phyloP scores from a whole-genome alignment of 140 eudicot genomes.

The Oenanthe javanica region DNA sequence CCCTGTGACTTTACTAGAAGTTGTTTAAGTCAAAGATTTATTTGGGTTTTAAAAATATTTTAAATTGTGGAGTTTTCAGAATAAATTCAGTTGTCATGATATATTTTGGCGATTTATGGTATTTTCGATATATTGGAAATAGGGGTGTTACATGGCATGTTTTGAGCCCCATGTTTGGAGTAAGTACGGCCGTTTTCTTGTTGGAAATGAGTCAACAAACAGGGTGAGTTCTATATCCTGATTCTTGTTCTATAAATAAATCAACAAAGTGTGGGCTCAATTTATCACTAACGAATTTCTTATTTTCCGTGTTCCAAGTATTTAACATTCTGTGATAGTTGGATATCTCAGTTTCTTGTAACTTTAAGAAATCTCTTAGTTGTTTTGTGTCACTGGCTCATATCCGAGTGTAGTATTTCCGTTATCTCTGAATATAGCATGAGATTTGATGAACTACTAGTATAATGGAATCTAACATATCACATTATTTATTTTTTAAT shows the following conservation, averaged over 20 bases:
- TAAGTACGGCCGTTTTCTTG: neutral
- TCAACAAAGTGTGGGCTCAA: neutral
- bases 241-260: neutral
- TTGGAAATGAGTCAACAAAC: neutral
- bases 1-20: no score
- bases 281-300: neutral
- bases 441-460: neutral
- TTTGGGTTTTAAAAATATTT: no score
- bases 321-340: neutral
- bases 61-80: no score
- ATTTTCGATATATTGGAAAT: no score
- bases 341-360: neutral
- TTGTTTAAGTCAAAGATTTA: no score
- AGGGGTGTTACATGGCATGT: neutral
- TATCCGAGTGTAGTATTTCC: neutral
- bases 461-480: neutral
- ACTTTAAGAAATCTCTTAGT: neutral
- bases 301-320: neutral
- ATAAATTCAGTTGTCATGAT: no score
- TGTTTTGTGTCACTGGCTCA: neutral
- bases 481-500: neutral
- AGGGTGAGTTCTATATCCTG: neutral
- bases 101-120: no score
- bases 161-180: slow-evolving; percentile 5
- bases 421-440: neutral